These are phyloP conservation scores for Malus domestica DNA, from an alignment of 306 rosid species.

Conservation along the genomic window ASM211411v1 NC_041795.1:26811501-26812000, in stretches of 20 bases:
- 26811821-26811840: slow-evolving; percentile 89
- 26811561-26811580: neutral
- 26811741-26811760: slow-evolving; percentile 98
- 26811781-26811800: slow-evolving; percentile 70
- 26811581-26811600: neutral
- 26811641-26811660: slow-evolving; percentile 89
- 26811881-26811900: slow-evolving; percentile 68
- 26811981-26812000: slow-evolving; percentile 65
- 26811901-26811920: slow-evolving; percentile 68
- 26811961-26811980: slow-evolving; percentile 78
- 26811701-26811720: slow-evolving; percentile 83
- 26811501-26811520: neutral
- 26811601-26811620: slow-evolving; percentile 82
- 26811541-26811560: neutral
- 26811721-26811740: slow-evolving; percentile 99
- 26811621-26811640: slow-evolving; percentile 94
- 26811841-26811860: slow-evolving; percentile 91
- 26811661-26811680: slow-evolving; percentile 98
- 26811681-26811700: slow-evolving; percentile 89
- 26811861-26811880: slow-evolving; percentile 70
- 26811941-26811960: slow-evolving; percentile 83
- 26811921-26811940: slow-evolving; percentile 91
- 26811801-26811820: slow-evolving; percentile 73
- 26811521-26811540: neutral
- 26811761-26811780: slow-evolving; percentile 91